Conservation (phyloP, 106 monocot species). For the Triglochin maritima region DNA sequence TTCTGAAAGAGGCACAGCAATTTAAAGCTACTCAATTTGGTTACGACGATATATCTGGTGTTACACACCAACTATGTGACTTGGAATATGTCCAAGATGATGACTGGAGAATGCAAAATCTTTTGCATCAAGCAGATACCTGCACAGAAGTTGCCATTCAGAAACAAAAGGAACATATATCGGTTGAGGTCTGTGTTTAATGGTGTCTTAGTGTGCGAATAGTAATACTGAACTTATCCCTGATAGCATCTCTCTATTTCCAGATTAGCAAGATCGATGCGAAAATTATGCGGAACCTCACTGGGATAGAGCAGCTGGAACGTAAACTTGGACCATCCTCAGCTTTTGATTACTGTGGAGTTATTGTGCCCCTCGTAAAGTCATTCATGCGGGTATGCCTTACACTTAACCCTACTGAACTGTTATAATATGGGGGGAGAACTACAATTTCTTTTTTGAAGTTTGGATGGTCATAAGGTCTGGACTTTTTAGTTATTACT, state of each 20-base stretch:
- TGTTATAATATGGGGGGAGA: too few relatives aligned
- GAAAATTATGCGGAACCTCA: conserved; percentile 54
- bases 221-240: not conserved
- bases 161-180: conserved; percentile 58
- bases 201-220: not conserved
- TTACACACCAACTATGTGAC: conserved; percentile 46
- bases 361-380: conserved; percentile 70
- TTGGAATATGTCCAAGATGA: conserved; percentile 46
- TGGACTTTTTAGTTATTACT: too few relatives aligned
- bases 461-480: too few relatives aligned
- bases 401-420: too few relatives aligned
- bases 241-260: conserved; percentile 5
- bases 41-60: conserved; percentile 50
- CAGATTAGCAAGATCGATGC: conserved; percentile 86
- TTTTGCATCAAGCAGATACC: conserved; percentile 46
- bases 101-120: conserved; percentile 53
- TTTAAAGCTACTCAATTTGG: conserved; percentile 50
- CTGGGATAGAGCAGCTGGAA: conserved; percentile 57
- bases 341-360: conserved; percentile 58
- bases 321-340: conserved; percentile 61
- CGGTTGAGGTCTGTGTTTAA: conserved; percentile 46
- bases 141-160: conserved; percentile 45
- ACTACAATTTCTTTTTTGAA: too few relatives aligned
- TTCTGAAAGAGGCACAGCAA: conserved; percentile 69
- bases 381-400: conserved; percentile 55